Percentiles rank a stretch among this genome's conserved stretches.
Conservation (phyloP, 176 grass and related monocot genomes). For the Musa beccarii region DNA sequence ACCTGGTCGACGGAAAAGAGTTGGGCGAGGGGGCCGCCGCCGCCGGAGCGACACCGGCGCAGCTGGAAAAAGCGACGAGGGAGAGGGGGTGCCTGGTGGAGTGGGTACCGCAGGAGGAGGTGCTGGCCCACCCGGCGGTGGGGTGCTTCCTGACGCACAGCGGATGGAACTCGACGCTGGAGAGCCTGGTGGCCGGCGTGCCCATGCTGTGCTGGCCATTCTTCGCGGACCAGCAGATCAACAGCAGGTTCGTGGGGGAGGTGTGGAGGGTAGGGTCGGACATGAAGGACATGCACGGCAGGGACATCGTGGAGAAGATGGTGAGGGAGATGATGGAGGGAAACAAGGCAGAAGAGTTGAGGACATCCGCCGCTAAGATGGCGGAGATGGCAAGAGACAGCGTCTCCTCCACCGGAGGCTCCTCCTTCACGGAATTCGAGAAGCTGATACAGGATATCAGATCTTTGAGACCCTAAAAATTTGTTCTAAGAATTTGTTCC, state of each 20-base stretch:
- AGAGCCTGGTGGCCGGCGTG: constrained; percentile 23
- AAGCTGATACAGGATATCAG: constrained; percentile 28
- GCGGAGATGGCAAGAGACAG: constrained; percentile 20
- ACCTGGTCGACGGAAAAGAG: constrained; percentile 14
- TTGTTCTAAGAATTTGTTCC: too few species aligned
- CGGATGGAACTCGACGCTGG: constrained; percentile 15
- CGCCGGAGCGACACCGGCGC: neutral
- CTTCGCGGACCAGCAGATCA: constrained; percentile 35
- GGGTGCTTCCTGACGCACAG: constrained; percentile 32
- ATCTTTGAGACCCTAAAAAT: constrained; percentile 1
- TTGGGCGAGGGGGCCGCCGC: neutral
- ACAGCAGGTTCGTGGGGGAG: constrained; percentile 26
- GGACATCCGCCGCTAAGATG: constrained; percentile 17
- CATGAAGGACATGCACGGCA: constrained; percentile 29
- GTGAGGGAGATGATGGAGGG: constrained; percentile 43
- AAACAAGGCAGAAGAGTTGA: constrained; percentile 14
- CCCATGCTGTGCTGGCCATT: constrained; percentile 34
- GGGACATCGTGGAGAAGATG: constrained; percentile 26
- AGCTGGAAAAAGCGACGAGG: neutral
- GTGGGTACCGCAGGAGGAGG: constrained; percentile 57
- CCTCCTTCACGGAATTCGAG: constrained; percentile 17
- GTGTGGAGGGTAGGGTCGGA: constrained; percentile 29
- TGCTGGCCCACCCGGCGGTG: constrained; percentile 41
- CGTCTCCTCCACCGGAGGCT: constrained; percentile 23
- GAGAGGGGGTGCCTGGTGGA: constrained; percentile 23